Conservation (phyloP, 805 yeast genomes). For the Saturnispora halmiae region DNA sequence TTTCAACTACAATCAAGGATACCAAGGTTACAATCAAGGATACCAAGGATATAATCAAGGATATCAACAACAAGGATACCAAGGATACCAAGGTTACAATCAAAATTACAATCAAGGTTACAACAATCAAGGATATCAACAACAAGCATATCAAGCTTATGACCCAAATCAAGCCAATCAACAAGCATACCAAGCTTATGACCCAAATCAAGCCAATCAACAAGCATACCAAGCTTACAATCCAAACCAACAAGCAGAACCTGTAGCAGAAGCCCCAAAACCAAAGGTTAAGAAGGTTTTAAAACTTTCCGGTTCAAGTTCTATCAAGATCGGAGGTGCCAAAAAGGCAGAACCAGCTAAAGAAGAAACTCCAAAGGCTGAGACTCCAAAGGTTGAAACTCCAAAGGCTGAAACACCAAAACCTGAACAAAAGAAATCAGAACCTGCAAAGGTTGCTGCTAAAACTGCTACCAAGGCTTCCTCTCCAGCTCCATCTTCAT, state of each 20-base stretch:
- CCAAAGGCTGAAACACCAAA: constrained; percentile 16
- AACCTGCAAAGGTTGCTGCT: constrained; percentile 21
- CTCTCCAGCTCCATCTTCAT: constrained; percentile 5
- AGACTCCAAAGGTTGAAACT: constrained; percentile 22
- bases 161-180: constrained; percentile 10
- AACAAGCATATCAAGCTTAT: constrained; percentile 11
- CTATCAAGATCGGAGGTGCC: constrained; percentile 28
- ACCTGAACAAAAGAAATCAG: constrained; percentile 26
- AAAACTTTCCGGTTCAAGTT: constrained; percentile 52
- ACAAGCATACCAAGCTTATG: constrained; percentile 15
- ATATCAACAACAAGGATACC: constrained; percentile 7
- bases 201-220: constrained; percentile 14
- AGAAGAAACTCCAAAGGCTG: constrained; percentile 25
- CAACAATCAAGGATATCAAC: constrained; percentile 8
- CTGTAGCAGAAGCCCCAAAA: constrained; percentile 40
- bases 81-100: constrained; percentile 13
- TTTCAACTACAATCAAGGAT: constrained; percentile 9
- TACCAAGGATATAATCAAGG: constrained; percentile 12
- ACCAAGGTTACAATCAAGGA: constrained; percentile 12
- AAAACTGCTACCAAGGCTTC: constrained; percentile 16
- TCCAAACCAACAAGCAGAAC: constrained; percentile 35
- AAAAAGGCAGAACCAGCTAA: constrained; percentile 36
- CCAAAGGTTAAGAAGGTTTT: constrained; percentile 52
- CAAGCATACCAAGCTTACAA: constrained; percentile 13
- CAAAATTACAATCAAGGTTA: constrained; percentile 12